phyloP scores from a whole-genome alignment of 2,329 filamentous ascomycete genomes.

The Epichloe glyceriae region DNA sequence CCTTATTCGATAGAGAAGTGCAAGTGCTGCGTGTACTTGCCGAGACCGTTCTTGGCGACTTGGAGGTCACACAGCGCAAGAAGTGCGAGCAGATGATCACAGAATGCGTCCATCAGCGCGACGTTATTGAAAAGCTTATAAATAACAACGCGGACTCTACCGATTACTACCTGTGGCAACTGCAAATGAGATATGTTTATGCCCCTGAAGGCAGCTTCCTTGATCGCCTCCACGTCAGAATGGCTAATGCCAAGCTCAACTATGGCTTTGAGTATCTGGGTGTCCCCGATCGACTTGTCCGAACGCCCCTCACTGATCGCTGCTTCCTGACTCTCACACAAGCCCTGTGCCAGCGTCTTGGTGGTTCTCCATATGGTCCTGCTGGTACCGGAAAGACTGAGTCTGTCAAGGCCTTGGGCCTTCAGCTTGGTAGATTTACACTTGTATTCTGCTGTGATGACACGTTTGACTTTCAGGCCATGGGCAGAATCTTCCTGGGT shows the following conservation, averaged over 20 bases:
- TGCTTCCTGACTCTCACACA: conserved; percentile 98
- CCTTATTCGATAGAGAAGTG: conserved; percentile 70
- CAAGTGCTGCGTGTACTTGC: conserved; percentile 77
- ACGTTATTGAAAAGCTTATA: conserved; percentile 78
- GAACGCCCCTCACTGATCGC: conserved; percentile 91
- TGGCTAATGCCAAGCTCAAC: conserved; percentile 89
- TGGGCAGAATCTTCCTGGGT: conserved; percentile 98
- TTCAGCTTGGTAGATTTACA: conserved; percentile 93
- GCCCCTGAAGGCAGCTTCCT: conserved; percentile 66
- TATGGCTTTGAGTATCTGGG: conserved; percentile 98
- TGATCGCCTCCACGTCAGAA: conserved; percentile 76
- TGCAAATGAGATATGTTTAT: conserved; percentile 97
- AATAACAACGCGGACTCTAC: conserved; percentile 60
- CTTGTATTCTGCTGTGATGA: conserved; percentile 99
- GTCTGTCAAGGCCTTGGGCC: conserved; percentile 92
- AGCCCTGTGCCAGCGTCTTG: conserved; percentile 84
- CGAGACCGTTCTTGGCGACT: conserved; percentile 76
- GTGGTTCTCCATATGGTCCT: conserved; percentile 92
- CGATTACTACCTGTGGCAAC: conserved; percentile 79
- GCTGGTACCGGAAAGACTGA: conserved; percentile 98
- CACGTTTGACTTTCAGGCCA: conserved; percentile 98
- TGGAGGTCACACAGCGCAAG: conserved; percentile 77
- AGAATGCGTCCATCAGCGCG: conserved; percentile 94
- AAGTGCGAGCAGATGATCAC: conserved; percentile 99
- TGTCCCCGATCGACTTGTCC: conserved; percentile 88